Percentiles rank a stretch among this genome's conserved stretches.
Conservation (phyloP, 352 stramenopile species). For the Globisporangium irregulare region DNA sequence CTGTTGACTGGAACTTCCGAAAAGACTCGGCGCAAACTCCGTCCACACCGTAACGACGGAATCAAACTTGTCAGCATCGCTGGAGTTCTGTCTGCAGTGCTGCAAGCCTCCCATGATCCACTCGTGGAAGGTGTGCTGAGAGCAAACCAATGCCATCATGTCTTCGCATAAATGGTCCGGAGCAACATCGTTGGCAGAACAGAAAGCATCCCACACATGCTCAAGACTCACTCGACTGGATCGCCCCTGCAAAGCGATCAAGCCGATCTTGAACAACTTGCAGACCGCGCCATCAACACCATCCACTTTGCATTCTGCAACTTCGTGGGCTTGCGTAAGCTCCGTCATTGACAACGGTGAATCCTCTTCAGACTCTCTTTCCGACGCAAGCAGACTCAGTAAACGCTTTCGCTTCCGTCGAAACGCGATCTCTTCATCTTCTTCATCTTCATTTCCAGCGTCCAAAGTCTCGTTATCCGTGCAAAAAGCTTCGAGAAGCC, state of each 20-base stretch:
- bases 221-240: not conserved
- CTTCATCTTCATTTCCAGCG: not conserved
- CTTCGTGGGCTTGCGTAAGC: conserved; percentile 1
- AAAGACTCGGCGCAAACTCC: not conserved
- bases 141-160: conserved; percentile 3
- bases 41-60: conserved; percentile 1
- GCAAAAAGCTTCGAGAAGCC: conserved; percentile 1
- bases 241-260: not conserved
- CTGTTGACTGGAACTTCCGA: not conserved
- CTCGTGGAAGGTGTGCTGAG: conserved; percentile 9
- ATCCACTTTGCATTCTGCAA: not conserved
- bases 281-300: not conserved
- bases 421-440: not conserved
- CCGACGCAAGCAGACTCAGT: not conserved
- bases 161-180: not conserved
- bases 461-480: not conserved
- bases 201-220: not conserved
- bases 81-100: conserved; percentile 3
- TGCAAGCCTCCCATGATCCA: conserved; percentile 1
- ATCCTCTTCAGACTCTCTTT: not conserved
- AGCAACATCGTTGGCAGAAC: not conserved
- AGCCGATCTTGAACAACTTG: conserved; percentile 1
- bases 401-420: not conserved
- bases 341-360: not conserved
- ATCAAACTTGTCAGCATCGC: not conserved